A percentile compares a stretch with the other conserved stretches of the same genome.
Conservation (phyloP, 768 basidiomycete species). For the Kwoniella europaea region DNA sequence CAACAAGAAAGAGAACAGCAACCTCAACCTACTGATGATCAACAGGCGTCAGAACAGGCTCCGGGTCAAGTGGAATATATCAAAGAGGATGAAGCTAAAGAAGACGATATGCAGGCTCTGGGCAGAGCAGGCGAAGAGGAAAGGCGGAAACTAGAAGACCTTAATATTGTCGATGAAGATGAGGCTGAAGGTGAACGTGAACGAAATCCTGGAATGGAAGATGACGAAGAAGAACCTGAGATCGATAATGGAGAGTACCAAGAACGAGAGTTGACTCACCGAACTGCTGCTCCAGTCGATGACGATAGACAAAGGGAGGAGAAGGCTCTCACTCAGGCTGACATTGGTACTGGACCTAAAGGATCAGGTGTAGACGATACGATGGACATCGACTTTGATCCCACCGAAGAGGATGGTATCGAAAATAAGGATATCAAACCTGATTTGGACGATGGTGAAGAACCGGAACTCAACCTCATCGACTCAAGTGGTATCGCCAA, state of each 20-base stretch:
- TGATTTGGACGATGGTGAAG: conserved; percentile 36
- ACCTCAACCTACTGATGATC: conserved; percentile 50
- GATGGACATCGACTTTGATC: conserved; percentile 64
- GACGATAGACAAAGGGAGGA: conserved; percentile 42
- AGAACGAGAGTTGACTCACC: conserved; percentile 13
- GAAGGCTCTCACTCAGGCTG: conserved; percentile 59
- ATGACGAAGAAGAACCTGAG: conserved; percentile 27
- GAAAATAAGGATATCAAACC: conserved; percentile 52
- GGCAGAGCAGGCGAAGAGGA: conserved; percentile 85
- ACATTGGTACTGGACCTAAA: conserved; percentile 38
- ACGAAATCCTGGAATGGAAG: conserved; percentile 38
- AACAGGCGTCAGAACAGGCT: conserved; percentile 41
- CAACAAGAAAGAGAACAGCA: conserved; percentile 51
- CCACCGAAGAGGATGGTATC: conserved; percentile 58
- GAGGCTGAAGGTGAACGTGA: conserved; percentile 60
- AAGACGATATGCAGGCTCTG: conserved; percentile 76
- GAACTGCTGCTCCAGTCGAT: conserved; percentile 16
- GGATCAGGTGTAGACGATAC: conserved; percentile 30
- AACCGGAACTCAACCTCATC: conserved; percentile 64
- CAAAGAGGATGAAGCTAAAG: conserved; percentile 69
- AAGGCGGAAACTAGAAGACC: conserved; percentile 76
- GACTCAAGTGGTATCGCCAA: conserved; percentile 66
- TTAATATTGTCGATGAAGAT: conserved; percentile 74
- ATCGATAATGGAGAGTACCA: conserved; percentile 28
- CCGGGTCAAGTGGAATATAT: conserved; percentile 71